phyloP scores from a whole-genome alignment of 2,329 filamentous ascomycete species.

The Colletotrichum salicis region DNA sequence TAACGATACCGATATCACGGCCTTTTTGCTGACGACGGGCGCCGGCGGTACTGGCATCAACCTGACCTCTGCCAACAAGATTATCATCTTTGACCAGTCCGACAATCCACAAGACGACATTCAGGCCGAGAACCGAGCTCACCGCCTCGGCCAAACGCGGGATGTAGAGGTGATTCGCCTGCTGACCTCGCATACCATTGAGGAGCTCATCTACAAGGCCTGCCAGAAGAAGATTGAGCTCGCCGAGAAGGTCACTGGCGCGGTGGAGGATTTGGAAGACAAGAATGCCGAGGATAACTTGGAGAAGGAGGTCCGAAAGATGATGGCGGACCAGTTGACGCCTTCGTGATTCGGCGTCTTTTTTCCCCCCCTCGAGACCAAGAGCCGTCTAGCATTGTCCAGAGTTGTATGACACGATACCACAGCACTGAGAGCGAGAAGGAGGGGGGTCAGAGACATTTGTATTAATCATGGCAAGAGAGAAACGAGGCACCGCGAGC shows the following conservation, averaged over 20 bases:
- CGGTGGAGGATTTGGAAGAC: conserved; percentile 43
- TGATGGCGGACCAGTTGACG: conserved; percentile 53
- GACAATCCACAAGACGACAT: conserved; percentile 98
- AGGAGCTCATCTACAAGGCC: conserved; percentile 91
- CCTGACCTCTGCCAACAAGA: conserved; percentile 93
- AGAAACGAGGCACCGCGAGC: background rate
- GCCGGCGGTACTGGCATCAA: conserved; percentile 98
- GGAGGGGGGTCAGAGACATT: background rate
- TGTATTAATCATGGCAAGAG: background rate
- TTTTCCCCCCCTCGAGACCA: background rate
- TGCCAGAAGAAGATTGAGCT: conserved; percentile 94
- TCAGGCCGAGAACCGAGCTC: conserved; percentile 97
- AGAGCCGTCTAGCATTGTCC: background rate
- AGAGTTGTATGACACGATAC: background rate
- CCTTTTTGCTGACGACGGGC: conserved; percentile 92
- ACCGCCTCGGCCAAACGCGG: conserved; percentile 90
- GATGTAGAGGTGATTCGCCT: conserved; percentile 92
- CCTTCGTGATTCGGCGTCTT: conserved; percentile 43
- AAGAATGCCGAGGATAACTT: conserved; percentile 48
- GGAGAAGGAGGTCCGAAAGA: conserved; percentile 56
- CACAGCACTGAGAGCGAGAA: background rate
- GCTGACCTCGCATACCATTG: conserved; percentile 83
- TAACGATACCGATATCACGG: conserved; percentile 78
- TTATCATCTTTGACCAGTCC: conserved; percentile 96
- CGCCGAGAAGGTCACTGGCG: conserved; percentile 70